phyloP scores from a whole-genome alignment of 2,329 filamentous ascomycete genomes.

The Diaporthe longicolla region DNA sequence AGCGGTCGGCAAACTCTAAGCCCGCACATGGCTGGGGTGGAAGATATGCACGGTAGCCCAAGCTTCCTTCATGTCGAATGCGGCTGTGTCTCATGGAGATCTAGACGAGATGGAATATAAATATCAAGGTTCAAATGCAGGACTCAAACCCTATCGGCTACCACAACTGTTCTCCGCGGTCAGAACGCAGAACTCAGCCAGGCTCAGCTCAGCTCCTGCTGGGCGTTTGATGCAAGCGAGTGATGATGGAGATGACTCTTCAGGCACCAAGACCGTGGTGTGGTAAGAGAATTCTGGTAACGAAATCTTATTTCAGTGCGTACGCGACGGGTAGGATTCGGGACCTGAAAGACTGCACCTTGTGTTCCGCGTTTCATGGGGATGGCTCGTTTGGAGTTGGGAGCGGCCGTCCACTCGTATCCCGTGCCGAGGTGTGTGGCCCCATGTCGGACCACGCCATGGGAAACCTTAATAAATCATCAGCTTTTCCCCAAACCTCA shows the following conservation, averaged over 20 bases:
- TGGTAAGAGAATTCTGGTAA: not conserved
- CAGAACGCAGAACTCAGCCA: not conserved
- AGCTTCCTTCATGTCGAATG: not conserved
- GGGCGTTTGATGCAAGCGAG: not conserved
- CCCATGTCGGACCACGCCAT: slow-evolving; percentile 23
- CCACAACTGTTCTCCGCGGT: not conserved
- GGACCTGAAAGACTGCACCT: not conserved
- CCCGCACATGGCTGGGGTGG: not conserved
- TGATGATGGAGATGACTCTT: slow-evolving; percentile 5
- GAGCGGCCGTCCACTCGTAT: slow-evolving; percentile 13
- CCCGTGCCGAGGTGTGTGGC: not conserved
- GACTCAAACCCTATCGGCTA: slow-evolving; percentile 1
- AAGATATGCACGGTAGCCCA: not conserved
- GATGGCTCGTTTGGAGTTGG: slow-evolving; percentile 27
- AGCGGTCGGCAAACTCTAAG: slow-evolving; percentile 12
- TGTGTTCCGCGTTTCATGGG: slow-evolving; percentile 21
- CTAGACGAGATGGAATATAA: not conserved
- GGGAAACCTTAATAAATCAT: not conserved
- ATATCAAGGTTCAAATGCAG: slow-evolving; percentile 7
- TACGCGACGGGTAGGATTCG: not conserved
- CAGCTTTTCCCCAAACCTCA: not conserved
- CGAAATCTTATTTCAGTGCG: slow-evolving; percentile 4
- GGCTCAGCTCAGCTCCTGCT: not conserved
- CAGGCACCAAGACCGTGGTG: slow-evolving; percentile 6
- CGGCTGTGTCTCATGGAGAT: not conserved